Evolutionary conservation across 352 stramenopile species (phyloP), one percentile per base, ranked within the genome.

Genomic region (Phytophthora crassamura): DNA sequence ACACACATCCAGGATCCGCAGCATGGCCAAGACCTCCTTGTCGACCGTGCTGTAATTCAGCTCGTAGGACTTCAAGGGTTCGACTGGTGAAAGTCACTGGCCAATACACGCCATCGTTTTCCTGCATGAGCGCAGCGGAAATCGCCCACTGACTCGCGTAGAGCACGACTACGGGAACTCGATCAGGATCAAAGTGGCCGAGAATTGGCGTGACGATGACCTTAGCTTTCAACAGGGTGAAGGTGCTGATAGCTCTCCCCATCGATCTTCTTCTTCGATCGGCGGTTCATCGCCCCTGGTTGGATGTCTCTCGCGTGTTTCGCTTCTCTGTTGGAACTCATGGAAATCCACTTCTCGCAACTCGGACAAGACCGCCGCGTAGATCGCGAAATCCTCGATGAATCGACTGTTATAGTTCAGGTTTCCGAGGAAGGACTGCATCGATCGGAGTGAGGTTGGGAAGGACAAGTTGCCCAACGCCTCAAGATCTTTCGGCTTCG

Each of bases 371-470:
- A 51, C 12, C 25, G 20, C 3, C 14, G 30, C 2, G 36, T 35
- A 30, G 18, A 47, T 35, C 5, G 63, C 55, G 25, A 48, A 72
- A 38, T 66, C 49, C 16, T 57, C 64, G 5, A 67, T 56, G 45
- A 67, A 62, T 2, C 45, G 15, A 28, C 28, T 49, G 39, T 64
- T 64, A 45, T 72, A 72, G 28, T 60, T 72, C 14, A 72, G 15
- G 14, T 33, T 55, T 2, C 52, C 52, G 1, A 69, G 33, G 18
- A 69, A 69, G 7, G 48, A 67, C 36, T 73, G 68, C 0, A 69
- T 25, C 1, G 2, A 39, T 38, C 10, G 59, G 59, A 9, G 59
- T 18, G 2, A 32, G 41, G 12, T 1, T 0, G 63, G 63, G 32
- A 73, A 69, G 5, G 38, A 5, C 33, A 76, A n/a, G 10, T 38